Base-by-base conservation (phyloP, 2,329 filamentous ascomycete genomes). In the Gliomastix tumulicola region DNA sequence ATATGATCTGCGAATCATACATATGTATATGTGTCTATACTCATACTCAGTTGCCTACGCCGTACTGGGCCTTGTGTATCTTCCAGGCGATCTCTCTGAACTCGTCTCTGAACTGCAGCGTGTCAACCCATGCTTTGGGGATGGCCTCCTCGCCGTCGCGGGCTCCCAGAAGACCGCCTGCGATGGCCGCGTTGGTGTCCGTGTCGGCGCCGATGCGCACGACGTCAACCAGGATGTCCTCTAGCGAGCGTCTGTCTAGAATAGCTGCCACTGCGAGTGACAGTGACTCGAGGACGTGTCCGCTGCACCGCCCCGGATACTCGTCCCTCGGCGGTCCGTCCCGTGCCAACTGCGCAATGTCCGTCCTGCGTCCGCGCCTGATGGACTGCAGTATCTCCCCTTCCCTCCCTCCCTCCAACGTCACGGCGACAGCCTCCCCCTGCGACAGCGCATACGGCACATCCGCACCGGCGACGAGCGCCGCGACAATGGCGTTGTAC, bases 161-260 rank as follows among this genome's bases (percentile, higher is more conserved):
- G 3, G 65, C 67, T 0, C 67, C 67, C 3, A 71, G 39, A 4
- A 70, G 42, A 1, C 66, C 66, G 2, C 67, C 66, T 0, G 66
- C 63, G 30, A 70, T 59, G 1, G 66, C 66, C 1, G 45, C 65
- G 37, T 70, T 70, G 0, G 66, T 69, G 41, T 71, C 68, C 1
- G 65, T 63, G 38, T 71, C 66, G 13, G 45, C 47, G 3, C 68
- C 66, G 21, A 70, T 50, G 5, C 62, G 46, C 7, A 69, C 62
- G 16, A 70, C 58, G 44, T 70, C 65, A 0, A 69, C 56, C 5
- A 71, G 38, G 9, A 68, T 45, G n/a, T 69, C 63, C 32, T 65
- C 65, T 5, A 68, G 41, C 8, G 45, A 39, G 23, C 65, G 48
- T 2, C 39, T 19, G 36, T 70, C 66, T 3, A 67, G 38, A 12